Conservation (phyloP, 2,329 filamentous ascomycete species). For the Harringtonia lauricola region DNA sequence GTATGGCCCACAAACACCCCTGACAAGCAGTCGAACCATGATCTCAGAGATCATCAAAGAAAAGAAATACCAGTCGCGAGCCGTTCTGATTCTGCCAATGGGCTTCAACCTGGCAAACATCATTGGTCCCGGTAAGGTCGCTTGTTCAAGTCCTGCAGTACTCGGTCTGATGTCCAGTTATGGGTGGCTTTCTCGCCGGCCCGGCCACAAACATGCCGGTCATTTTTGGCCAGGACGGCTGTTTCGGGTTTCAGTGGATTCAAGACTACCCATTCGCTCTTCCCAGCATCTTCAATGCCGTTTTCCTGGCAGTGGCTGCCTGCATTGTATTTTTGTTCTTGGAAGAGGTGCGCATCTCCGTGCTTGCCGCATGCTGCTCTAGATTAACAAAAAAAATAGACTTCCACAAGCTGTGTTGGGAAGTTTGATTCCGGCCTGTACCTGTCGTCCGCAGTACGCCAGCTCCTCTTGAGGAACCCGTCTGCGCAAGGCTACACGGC, state of each 20-base stretch:
- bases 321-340: conserved; percentile 49
- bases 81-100: conserved; percentile 34
- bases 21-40: conserved; percentile 22
- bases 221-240: conserved; percentile 49
- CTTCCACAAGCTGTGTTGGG: conserved; percentile 31
- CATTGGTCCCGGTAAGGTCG: conserved; percentile 28
- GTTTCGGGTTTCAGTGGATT: conserved; percentile 54
- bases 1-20: neutral
- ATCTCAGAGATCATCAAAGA: conserved; percentile 37
- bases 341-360: conserved; percentile 43
- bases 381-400: conserved; percentile 26
- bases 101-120: conserved; percentile 37
- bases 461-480: neutral
- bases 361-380: too few species aligned
- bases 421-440: conserved; percentile 34
- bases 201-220: conserved; percentile 49
- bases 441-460: conserved; percentile 11
- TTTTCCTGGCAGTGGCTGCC: conserved; percentile 45
- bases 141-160: neutral
- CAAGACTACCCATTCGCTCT: conserved; percentile 55
- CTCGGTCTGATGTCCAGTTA: conserved; percentile 15
- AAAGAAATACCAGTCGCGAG: conserved; percentile 34
- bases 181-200: conserved; percentile 59
- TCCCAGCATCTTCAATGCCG: conserved; percentile 45
- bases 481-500: neutral